phyloP scores from a whole-genome alignment of 2,329 filamentous ascomycete species.

The Colletotrichum tofieldiae region DNA sequence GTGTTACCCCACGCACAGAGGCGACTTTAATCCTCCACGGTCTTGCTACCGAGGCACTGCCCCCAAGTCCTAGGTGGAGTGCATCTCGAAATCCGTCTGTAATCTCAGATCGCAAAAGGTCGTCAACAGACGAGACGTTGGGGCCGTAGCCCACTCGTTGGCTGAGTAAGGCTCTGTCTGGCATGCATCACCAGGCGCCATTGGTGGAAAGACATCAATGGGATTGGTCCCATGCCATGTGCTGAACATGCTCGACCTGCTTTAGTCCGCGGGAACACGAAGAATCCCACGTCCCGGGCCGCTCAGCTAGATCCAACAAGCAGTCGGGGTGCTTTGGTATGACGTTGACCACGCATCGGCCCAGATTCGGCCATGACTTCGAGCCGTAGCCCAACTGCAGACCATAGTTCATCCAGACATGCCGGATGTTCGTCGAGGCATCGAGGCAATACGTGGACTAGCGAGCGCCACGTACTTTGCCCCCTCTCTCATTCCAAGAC shows the following conservation, averaged over 20 bases:
- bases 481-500: no score
- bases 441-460: no score
- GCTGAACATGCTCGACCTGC: slow-evolving; percentile 26
- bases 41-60: slow-evolving; percentile 24
- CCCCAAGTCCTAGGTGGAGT: slow-evolving; percentile 32
- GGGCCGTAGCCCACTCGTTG: neutral
- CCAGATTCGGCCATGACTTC: neutral
- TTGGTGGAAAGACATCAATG: slow-evolving; percentile 34
- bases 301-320: slow-evolving; percentile 23
- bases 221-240: slow-evolving; percentile 30
- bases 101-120: slow-evolving; percentile 10
- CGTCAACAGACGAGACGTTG: neutral
- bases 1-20: slow-evolving; percentile 36
- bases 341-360: neutral
- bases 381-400: neutral
- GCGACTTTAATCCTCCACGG: slow-evolving; percentile 24
- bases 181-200: slow-evolving; percentile 9
- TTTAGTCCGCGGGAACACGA: slow-evolving; percentile 33
- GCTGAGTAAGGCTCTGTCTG: slow-evolving; percentile 20
- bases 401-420: neutral
- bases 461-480: no score
- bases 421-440: slow-evolving; percentile 11
- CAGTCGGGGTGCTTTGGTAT: neutral
- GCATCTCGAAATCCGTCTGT: slow-evolving; percentile 21
- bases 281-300: slow-evolving; percentile 29